A percentile compares a stretch with the other conserved stretches of the same genome.
These are phyloP conservation scores for Aegle marmelos DNA, from an alignment of 345 rosid species.

Conservation along the genomic window DNA sequence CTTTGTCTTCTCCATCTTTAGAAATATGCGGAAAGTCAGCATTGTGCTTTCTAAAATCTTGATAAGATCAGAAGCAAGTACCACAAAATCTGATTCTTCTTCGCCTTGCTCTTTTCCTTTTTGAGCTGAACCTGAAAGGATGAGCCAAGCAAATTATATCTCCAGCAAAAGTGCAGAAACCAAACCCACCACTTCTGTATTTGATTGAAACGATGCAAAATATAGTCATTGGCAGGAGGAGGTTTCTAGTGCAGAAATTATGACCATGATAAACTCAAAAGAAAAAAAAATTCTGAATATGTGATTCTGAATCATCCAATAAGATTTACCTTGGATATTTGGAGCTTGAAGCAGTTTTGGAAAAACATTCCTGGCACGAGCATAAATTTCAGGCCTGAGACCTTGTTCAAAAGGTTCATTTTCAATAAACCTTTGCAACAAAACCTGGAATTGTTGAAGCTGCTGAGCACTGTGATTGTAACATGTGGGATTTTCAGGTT, in stretches of 20 bases:
- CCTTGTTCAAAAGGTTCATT: conserved; percentile 91
- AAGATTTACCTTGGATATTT: conserved; percentile 57
- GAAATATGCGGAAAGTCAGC: conserved; percentile 59
- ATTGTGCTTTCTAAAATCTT: conserved; percentile 62
- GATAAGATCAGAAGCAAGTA: conserved; percentile 64
- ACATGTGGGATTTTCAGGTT: conserved; percentile 53
- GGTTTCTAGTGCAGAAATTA: neutral
- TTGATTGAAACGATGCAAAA: neutral
- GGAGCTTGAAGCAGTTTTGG: conserved; percentile 92
- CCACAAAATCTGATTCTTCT: conserved; percentile 49
- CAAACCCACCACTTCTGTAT: neutral
- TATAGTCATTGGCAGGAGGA: neutral
- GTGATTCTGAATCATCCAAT: neutral
- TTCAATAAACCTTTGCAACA: conserved; percentile 87
- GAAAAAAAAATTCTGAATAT: neutral
- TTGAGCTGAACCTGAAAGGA: conserved; percentile 51
- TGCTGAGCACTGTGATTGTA: conserved; percentile 83
- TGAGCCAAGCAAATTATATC: conserved; percentile 12
- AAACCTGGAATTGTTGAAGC: conserved; percentile 86
- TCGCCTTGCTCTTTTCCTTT: conserved; percentile 42
- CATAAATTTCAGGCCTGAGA: conserved; percentile 62
- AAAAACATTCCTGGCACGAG: conserved; percentile 67
- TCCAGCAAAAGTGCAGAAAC: conserved; percentile 11
- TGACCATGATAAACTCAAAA: neutral
- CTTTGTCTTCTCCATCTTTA: conserved; percentile 81